These are phyloP conservation scores for Thamnidium elegans DNA, from an alignment of 192 early-diverging fungal species.

Conservation along the genomic window DNA sequence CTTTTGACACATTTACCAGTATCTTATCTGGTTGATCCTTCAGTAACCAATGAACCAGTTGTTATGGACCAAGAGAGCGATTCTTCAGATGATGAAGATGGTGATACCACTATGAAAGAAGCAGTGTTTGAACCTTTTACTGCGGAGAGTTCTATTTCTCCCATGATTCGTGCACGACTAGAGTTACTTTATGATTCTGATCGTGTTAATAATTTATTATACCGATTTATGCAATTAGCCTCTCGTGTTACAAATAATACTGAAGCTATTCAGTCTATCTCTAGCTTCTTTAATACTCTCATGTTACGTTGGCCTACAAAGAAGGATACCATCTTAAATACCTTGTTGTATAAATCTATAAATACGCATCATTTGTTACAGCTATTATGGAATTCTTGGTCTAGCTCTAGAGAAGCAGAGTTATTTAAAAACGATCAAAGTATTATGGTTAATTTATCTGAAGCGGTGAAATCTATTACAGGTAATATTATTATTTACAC, in stretches of 20 bases:
- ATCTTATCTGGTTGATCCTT: background rate
- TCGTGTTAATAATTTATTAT: conserved; percentile 3
- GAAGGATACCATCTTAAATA: conserved; percentile 52
- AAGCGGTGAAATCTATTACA: background rate
- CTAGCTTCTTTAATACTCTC: conserved; percentile 49
- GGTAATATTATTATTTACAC: background rate
- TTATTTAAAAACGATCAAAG: conserved; percentile 2
- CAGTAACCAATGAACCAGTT: background rate
- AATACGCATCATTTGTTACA: conserved; percentile 5
- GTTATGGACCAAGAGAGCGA: conserved; percentile 31
- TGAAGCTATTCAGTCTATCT: background rate
- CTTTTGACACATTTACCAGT: conserved; percentile 9
- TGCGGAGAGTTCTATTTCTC: background rate
- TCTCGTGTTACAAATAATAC: background rate
- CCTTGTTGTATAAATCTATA: conserved; percentile 38
- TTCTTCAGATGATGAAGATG: conserved; percentile 40
- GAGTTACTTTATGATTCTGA: conserved; percentile 8
- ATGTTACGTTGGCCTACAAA: conserved; percentile 57
- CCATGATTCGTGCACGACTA: conserved; percentile 4
- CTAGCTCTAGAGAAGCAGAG: background rate
- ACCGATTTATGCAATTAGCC: background rate
- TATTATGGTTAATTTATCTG: conserved; percentile 1
- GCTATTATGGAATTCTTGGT: conserved; percentile 22
- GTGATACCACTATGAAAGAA: conserved; percentile 32
- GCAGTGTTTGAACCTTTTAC: background rate